Base-by-base conservation (phyloP, 2,329 filamentous ascomycete genomes). In the Ascochyta koolunga region DNA sequence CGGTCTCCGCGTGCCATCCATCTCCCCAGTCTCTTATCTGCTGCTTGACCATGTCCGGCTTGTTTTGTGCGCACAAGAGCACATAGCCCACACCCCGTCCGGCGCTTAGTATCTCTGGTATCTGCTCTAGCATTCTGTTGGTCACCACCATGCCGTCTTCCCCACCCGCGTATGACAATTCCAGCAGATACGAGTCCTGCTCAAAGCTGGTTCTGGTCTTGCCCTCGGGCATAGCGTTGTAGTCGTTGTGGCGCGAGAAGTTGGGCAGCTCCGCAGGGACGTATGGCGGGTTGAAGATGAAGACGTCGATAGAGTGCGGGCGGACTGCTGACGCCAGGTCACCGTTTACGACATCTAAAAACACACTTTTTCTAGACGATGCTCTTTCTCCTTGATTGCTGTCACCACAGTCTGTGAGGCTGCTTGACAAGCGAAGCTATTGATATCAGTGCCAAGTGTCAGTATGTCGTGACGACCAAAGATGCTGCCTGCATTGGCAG, bases 211-310 rank as follows among this genome's bases (percentile, higher is more conserved):
- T 70, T n/a, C 64, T 61, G 10, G 58, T 54, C 32, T 67, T 49
- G 27, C 65, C 65, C 7, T 59, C 29, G 5, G 62, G 57, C 11
- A 69, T 27, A 6, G 56, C 46, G 38, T 75, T 74, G 59, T 70
- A 75, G 16, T 47, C 53, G 16, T 63, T 56, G 50, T 77, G 74
- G 40, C 66, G 64, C 5, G 82, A 76, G 31, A 83, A 75, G 21
- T 76, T 72, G 1, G 93, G 93, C 54, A 96, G 77, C 22, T 88
- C 83, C 2, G 93, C 96, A 2, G 95, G 95, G 13, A 99, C 95
- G 72, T 99, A 99, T 0, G 95, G 95, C 47, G 95, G 95, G 71
- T 99, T 99, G 82, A 98, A 99, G 24, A 99, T 83, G 58, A 99
- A 82, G 10, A 99, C 83, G 70, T 99, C 95, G 5, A 96, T 83